Base-by-base conservation (phyloP, 306 rosid species). In the Acacia acuminata region DNA sequence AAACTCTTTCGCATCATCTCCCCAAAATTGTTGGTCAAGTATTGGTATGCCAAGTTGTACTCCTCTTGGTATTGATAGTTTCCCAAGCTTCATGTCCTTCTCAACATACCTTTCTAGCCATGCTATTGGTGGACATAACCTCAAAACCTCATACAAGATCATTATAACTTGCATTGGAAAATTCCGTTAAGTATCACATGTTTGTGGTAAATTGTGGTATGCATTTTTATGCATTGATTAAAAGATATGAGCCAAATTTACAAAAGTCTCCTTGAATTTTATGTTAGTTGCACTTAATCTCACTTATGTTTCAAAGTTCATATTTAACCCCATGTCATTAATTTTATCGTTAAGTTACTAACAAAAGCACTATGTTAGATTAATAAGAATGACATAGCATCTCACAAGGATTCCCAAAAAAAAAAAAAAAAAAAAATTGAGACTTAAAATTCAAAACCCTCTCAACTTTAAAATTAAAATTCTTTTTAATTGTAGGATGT, bases 101-200 rank as follows among this genome's bases (percentile, higher is more conserved):
- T 27, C 42, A 30, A 42, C 70, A 30, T 27, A 15, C 38, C 42
- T 16, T 42, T 64, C 42, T 32, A 64, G 4, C 70, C 70, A 64
- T 64, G 13, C 0, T 7, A 27, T 4, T 0, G 94, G 91, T 17
- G 98, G 86, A 56, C 90, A 91, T 25, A 91, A 56, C 56, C 56
- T 97, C 88, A 82, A 27, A 27, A 93, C 93, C 82, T 93, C 94
- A 1, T 87, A 30, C 22, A 91, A 61, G 40, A 93, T 90, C 97
- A 90, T 88, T 0, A 79, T 78, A 8, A 85, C 79, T 81, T 85
- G 55, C 64, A 14, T 0, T 25, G 15, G 6, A 17, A 6, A 60
- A 63, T 30, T 63, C 30, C 8, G 0, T 27, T 0, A 55, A 55
- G 8, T n/a, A 36, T 50, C 8, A 3, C 3, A 58, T n/a, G 65